Base-by-base conservation (phyloP, 2,329 filamentous ascomycete species). In the Calonectria ilicicola region DNA sequence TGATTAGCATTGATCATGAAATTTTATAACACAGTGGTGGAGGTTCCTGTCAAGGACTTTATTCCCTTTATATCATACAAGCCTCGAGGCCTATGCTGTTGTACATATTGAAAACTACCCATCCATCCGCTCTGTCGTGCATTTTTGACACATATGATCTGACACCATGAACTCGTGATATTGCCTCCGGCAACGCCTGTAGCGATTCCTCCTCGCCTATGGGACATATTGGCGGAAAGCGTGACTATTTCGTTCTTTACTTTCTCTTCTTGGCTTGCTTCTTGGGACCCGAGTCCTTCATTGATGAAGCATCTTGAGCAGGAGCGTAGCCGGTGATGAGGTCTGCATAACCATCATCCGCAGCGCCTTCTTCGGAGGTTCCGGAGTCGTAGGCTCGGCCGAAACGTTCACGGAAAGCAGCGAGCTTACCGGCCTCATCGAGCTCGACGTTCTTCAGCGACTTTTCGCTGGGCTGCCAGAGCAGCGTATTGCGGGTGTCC, bases 371-470 rank as follows among this genome's bases (percentile, higher is more conserved):
- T 38, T 81, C 81, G n/a, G 80, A 77, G n/a, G 78, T 80, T 62
- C 82, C 78, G 78, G 91, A 87, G 86, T 99, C 97, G 89, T 94
- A 99, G 14, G 91, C 92, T 72, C 93, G 88, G 29, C 97, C 97
- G 87, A 96, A 99, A 70, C 94, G 90, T 74, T 90, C 90, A 80
- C 97, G 90, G 87, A 99, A 99, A 68, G 94, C 94, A 65, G 93
- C 94, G 80, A 99, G 86, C 81, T 94, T 91, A 21, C 97, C 97
- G 3, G 97, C 96, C 89, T 98, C 97, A 84, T 99, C 97, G 75
- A 97, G 92, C 86, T 99, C 97, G 70, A 98, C 90, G 83, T 97
- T 98, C 82, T 93, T 87, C 80, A 99, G 88, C 74, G 93, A 93
- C 85, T 92, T 92, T 77, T 94, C 93, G 72, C 89, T 92, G 0